Evolutionary conservation across 2,329 filamentous ascomycete species (phyloP).

Genomic region (Tolypocladium nubicola): DNA sequence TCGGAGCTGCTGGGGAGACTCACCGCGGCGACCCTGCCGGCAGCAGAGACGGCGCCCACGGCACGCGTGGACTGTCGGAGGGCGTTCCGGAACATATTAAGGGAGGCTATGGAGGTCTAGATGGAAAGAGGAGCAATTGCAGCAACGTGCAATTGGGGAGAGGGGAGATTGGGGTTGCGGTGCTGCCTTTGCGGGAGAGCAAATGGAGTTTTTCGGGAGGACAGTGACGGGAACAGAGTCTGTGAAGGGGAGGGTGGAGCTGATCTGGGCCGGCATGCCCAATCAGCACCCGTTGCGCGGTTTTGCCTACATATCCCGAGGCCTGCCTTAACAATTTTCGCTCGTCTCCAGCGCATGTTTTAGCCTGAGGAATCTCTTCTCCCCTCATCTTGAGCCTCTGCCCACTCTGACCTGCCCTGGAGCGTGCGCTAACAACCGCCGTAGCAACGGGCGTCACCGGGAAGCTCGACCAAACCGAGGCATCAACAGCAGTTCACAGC

Average conservation of each 20-base stretch:
- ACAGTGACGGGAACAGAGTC: conserved; percentile 30
- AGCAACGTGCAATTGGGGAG: conserved; percentile 48
- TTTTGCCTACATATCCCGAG: conserved; percentile 29
- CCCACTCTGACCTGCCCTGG: neutral
- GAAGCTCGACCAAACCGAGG: no score
- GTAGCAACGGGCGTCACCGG: neutral
- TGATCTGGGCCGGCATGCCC: conserved; percentile 17
- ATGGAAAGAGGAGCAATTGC: conserved; percentile 51
- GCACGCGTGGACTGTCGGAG: conserved; percentile 93
- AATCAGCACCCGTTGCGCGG: conserved; percentile 23
- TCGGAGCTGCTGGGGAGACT: conserved; percentile 45
- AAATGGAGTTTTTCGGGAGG: conserved; percentile 35
- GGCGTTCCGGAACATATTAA: conserved; percentile 93
- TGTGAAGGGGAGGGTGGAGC: conserved; percentile 30
- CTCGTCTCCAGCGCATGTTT: conserved; percentile 4
- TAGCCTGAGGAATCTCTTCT: conserved; percentile 6
- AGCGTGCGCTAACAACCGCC: neutral
- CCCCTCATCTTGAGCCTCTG: neutral
- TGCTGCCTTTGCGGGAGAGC: conserved; percentile 36
- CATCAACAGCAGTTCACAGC: neutral
- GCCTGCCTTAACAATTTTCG: conserved; percentile 26
- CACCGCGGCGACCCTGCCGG: conserved; percentile 88
- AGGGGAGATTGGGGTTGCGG: conserved; percentile 47
- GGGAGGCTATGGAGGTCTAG: conserved; percentile 40
- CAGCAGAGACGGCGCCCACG: conserved; percentile 86